These are phyloP conservation scores for Grammothele lineata DNA, from an alignment of 768 basidiomycete genomes.

Conservation along the genomic window DNA sequence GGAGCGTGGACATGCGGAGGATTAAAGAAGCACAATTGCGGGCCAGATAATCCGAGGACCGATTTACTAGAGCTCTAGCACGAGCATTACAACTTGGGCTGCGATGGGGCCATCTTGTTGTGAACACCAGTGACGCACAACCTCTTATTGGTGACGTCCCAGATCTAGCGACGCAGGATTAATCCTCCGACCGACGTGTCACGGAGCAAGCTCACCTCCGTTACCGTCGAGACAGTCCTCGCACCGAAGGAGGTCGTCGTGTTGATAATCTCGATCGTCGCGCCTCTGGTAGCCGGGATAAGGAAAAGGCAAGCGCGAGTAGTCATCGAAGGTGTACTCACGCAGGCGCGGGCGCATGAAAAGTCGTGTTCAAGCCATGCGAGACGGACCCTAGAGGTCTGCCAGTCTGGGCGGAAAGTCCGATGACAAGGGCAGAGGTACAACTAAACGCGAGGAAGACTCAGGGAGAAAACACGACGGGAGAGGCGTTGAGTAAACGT, in stretches of 20 bases:
- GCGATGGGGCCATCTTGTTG: conserved; percentile 7
- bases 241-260: conserved; percentile 1
- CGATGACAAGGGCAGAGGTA: background rate
- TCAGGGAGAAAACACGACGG: background rate
- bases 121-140: conserved; percentile 6
- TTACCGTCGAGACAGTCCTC: background rate
- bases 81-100: too few relatives aligned
- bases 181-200: too few relatives aligned
- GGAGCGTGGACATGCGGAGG: too few relatives aligned
- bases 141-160: conserved; percentile 8
- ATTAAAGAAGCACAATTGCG: too few relatives aligned
- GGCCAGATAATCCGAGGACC: too few relatives aligned
- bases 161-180: too few relatives aligned
- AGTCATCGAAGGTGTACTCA: background rate
- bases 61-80: too few relatives aligned
- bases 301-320: too few relatives aligned
- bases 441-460: conserved; percentile 9
- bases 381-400: background rate
- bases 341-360: conserved; percentile 3
- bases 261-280: conserved; percentile 6
- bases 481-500: background rate
- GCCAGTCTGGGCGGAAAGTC: background rate
- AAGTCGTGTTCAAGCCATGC: conserved; percentile 5
- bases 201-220: background rate
- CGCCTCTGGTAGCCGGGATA: too few relatives aligned